Percentiles rank a stretch among this genome's conserved stretches.
These are phyloP conservation scores for Ophioceras dolichostomum DNA, from an alignment of 2,329 filamentous ascomycete species.

Conservation along the genomic window DNA sequence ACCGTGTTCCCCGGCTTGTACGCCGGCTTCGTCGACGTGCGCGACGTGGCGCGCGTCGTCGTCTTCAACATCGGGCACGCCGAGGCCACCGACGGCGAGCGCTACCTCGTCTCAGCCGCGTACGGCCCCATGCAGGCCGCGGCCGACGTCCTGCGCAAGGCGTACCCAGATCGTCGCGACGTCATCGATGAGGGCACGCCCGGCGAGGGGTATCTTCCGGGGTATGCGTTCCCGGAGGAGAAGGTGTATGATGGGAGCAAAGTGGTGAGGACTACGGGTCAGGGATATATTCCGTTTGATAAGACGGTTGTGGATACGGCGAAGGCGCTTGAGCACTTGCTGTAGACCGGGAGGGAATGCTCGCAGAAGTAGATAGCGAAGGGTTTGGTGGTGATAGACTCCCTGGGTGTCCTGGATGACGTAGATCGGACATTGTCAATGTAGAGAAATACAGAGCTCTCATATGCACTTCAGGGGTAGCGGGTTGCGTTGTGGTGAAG, in stretches of 20 bases:
- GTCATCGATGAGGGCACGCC: slow-evolving; percentile 23
- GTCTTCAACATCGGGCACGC: slow-evolving; percentile 23
- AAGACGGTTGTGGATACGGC: slow-evolving; percentile 32
- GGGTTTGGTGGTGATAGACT: too few relatives aligned
- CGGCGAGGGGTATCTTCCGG: slow-evolving; percentile 22
- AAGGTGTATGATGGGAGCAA: slow-evolving; percentile 14
- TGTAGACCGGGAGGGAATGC: neutral
- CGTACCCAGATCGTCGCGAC: slow-evolving; percentile 19
- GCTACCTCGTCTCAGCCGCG: slow-evolving; percentile 22
- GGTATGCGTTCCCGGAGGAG: slow-evolving; percentile 6
- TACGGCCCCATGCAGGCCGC: slow-evolving; percentile 21
- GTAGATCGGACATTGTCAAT: too few relatives aligned
- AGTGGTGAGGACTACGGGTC: slow-evolving; percentile 13
- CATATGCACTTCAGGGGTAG: too few relatives aligned
- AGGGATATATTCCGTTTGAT: slow-evolving; percentile 20
- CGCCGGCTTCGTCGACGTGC: slow-evolving; percentile 24
- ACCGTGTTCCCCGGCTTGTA: slow-evolving; percentile 8
- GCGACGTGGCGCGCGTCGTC: slow-evolving; percentile 28
- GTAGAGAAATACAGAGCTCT: too few relatives aligned
- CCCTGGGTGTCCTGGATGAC: too few relatives aligned
- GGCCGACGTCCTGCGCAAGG: slow-evolving; percentile 26
- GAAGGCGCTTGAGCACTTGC: slow-evolving; percentile 19
- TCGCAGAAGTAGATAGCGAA: too few relatives aligned
- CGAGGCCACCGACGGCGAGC: slow-evolving; percentile 22
- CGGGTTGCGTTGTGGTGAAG: too few relatives aligned